Evolutionary conservation across 2,329 filamentous ascomycete genomes (phyloP).

Genomic region (Acrodontium crateriforme): DNA sequence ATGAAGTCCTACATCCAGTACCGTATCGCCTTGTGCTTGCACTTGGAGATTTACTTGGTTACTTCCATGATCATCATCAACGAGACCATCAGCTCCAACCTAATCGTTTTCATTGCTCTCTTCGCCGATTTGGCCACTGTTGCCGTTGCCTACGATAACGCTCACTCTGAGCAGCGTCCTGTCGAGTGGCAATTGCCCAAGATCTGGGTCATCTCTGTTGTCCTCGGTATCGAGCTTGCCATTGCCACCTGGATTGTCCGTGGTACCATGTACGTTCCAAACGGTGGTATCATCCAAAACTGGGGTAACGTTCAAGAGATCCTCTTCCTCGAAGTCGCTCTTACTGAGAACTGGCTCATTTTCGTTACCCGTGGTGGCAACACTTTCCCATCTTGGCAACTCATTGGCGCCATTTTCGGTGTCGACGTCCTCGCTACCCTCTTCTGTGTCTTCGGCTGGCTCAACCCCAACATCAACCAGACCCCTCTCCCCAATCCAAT

Average conservation of each 20-base stretch:
- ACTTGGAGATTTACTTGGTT: constrained; percentile 63
- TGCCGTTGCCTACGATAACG: constrained; percentile 66
- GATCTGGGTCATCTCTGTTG: constrained; percentile 63
- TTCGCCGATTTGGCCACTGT: constrained; percentile 71
- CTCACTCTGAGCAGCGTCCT: constrained; percentile 58
- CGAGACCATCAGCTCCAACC: constrained; percentile 57
- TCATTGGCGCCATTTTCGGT: constrained; percentile 55
- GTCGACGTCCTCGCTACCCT: constrained; percentile 60
- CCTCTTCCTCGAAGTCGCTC: constrained; percentile 38
- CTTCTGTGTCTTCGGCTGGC: constrained; percentile 64
- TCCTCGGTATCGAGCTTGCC: constrained; percentile 55
- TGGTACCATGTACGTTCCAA: constrained; percentile 52
- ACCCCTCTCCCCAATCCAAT: constrained; percentile 28
- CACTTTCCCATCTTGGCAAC: constrained; percentile 63
- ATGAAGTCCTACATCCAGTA: constrained; percentile 70
- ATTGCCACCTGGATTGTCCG: constrained; percentile 60
- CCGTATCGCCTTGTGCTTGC: constrained; percentile 60
- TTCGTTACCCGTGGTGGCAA: constrained; percentile 46
- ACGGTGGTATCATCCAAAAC: constrained; percentile 62
- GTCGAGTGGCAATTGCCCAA: constrained; percentile 72
- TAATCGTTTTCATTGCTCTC: constrained; percentile 66
- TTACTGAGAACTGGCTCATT: constrained; percentile 42
- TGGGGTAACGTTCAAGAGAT: constrained; percentile 63
- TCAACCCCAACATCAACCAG: constrained; percentile 39
- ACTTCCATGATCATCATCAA: constrained; percentile 70